A percentile compares a stretch with the other conserved stretches of the same genome.
phyloP scores from a whole-genome alignment of 75 land plant species.

The Cryptomeria japonica region DNA sequence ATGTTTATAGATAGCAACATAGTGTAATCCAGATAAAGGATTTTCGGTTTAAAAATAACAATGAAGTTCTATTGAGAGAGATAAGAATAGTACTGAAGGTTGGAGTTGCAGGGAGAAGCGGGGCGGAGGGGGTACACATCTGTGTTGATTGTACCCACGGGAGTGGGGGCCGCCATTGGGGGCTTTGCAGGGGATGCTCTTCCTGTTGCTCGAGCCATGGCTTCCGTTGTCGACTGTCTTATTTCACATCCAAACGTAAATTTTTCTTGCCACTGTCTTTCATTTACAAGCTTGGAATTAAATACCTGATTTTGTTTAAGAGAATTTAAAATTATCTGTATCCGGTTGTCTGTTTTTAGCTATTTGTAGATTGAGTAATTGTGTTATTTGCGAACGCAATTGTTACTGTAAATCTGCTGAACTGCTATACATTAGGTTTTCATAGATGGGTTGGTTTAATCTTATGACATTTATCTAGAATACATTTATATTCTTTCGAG shows the following conservation, averaged over 20 bases:
- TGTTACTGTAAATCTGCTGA: background rate
- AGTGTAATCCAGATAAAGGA: background rate
- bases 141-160: slow-evolving; percentile 95
- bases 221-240: slow-evolving; percentile 92
- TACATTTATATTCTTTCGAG: background rate
- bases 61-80: background rate
- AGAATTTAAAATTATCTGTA: background rate
- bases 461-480: background rate
- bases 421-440: background rate
- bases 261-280: background rate
- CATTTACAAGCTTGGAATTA: background rate
- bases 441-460: background rate
- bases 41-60: background rate
- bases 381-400: background rate
- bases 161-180: slow-evolving; percentile 91
- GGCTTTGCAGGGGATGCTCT: slow-evolving; percentile 95
- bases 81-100: background rate
- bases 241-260: slow-evolving; percentile 91
- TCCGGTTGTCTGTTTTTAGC: background rate
- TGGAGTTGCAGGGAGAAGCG: slow-evolving; percentile 6
- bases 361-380: background rate
- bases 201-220: slow-evolving; percentile 85
- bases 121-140: slow-evolving; percentile 71
- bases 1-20: background rate
- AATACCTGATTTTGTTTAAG: background rate